Base-by-base conservation (phyloP, 1,139 yeast species). In the Suhomyces panamericanus region DNA sequence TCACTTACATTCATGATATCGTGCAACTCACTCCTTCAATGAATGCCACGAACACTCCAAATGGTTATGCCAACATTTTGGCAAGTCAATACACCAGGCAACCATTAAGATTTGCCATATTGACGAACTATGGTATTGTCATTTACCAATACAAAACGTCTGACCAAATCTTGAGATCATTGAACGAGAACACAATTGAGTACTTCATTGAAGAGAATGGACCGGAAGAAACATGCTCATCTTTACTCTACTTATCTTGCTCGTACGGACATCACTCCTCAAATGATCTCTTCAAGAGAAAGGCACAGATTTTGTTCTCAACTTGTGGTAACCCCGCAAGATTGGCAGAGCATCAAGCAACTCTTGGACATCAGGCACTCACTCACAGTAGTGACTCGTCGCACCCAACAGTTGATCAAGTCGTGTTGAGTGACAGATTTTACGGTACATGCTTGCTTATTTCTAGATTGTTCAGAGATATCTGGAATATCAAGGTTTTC, bases 361-460 rank as follows among this genome's bases (percentile, higher is more conserved):
- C 40, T 15, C 29, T 30, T 26, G 47, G 47, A 32, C 41, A 41
- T n/a, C 47, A 45, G 28, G 31, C 45, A 26, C 42, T 47, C 12
- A 41, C 20, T 22, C 47, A 49, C 15, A 42, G 32, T n/a, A 29
- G 8, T 14, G 44, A 41, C n/a, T n/a, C 48, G 6, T 34, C 60
- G 3, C 72, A 69, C 41, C 70, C 73, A 2, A 63, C 73, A 29
- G 75, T 85, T 38, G 90, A 85, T 53, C 84, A 85, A 58, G 96
- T 93, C 9, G 80, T 88, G 30, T 75, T 93, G 51, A 87, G 96
- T 66, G 96, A 96, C 54, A 74, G 97, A 52, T 90, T 91, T 57
- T 93, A 89, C 63, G 98, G 97, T 41, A 79, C 90, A n/a, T 84
- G 95, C 15, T 76, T 90, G 36, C 78, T 91, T 48, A 69, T 90